Evolutionary conservation across 768 basidiomycete species (phyloP).

Genomic region (Mycena chlorophos): DNA sequence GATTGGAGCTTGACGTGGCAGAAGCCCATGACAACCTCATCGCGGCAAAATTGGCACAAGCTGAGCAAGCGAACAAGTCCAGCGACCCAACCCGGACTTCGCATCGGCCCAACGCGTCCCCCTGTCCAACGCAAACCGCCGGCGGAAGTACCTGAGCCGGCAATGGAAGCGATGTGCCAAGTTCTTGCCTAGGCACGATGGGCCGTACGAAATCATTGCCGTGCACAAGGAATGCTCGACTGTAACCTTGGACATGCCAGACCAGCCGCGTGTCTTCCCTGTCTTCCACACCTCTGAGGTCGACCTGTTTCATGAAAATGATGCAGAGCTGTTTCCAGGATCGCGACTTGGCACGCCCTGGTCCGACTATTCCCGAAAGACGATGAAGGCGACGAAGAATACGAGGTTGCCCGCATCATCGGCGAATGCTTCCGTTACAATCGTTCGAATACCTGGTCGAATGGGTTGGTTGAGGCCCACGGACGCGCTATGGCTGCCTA

Average conservation of each 20-base stretch:
- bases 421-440: conserved; percentile 23
- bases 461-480: background rate
- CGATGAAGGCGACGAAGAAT: conserved; percentile 26
- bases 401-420: conserved; percentile 27
- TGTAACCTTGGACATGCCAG: conserved; percentile 25
- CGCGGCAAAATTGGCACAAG: conserved; percentile 27
- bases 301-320: conserved; percentile 26
- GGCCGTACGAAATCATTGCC: conserved; percentile 27
- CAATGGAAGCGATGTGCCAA: no score
- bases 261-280: conserved; percentile 25
- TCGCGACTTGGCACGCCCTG: conserved; percentile 20
- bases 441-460: background rate
- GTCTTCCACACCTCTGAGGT: conserved; percentile 38
- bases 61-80: conserved; percentile 21
- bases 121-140: conserved; percentile 29
- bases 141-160: conserved; percentile 38
- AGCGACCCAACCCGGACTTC: conserved; percentile 22
- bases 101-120: conserved; percentile 30
- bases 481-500: background rate
- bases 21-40: conserved; percentile 31
- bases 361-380: conserved; percentile 23
- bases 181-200: conserved; percentile 31
- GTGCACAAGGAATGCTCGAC: conserved; percentile 21
- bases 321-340: conserved; percentile 30
- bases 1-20: conserved; percentile 14